Conservation (phyloP, 1,139 yeast species). For the Petasospora rhodanensis region DNA sequence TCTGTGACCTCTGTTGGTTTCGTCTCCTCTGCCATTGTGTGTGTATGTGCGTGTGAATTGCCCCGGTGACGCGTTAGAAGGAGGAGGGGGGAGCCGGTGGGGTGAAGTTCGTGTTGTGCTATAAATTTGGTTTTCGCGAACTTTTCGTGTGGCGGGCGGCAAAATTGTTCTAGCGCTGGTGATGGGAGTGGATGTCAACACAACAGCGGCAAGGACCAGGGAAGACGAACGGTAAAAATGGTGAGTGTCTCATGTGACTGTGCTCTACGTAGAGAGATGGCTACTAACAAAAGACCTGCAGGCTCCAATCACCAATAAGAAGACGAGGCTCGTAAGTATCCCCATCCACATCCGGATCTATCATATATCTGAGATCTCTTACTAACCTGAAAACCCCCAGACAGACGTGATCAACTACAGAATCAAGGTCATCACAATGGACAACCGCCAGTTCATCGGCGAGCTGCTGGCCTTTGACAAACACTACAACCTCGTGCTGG, state of each 20-base stretch:
- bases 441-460: slow-evolving; percentile 74
- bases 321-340: slow-evolving; percentile 33
- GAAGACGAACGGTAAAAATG: too few species aligned
- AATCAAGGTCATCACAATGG: slow-evolving; percentile 67
- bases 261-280: too few species aligned
- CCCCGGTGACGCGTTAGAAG: too few species aligned
- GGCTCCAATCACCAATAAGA: slow-evolving; percentile 33
- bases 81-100: too few species aligned
- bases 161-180: too few species aligned
- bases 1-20: slow-evolving; percentile 12
- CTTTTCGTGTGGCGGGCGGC: too few species aligned
- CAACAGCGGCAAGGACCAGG: too few species aligned
- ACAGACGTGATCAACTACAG: slow-evolving; percentile 72
- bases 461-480: slow-evolving; percentile 84
- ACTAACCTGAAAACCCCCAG: slow-evolving; percentile 17
- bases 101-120: too few species aligned
- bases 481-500: slow-evolving; percentile 80
- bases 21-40: slow-evolving; percentile 17
- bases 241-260: too few species aligned
- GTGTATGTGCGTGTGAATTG: too few species aligned
- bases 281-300: slow-evolving; percentile 2
- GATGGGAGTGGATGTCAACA: too few species aligned
- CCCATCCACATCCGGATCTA: not conserved
- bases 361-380: slow-evolving; percentile 1
- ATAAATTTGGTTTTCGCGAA: too few species aligned